Percentiles rank a stretch among this genome's conserved stretches.
These are phyloP conservation scores for Colletotrichum sp. DNA, from an alignment of 2,329 filamentous ascomycete species.

Conservation along the genomic window DNA sequence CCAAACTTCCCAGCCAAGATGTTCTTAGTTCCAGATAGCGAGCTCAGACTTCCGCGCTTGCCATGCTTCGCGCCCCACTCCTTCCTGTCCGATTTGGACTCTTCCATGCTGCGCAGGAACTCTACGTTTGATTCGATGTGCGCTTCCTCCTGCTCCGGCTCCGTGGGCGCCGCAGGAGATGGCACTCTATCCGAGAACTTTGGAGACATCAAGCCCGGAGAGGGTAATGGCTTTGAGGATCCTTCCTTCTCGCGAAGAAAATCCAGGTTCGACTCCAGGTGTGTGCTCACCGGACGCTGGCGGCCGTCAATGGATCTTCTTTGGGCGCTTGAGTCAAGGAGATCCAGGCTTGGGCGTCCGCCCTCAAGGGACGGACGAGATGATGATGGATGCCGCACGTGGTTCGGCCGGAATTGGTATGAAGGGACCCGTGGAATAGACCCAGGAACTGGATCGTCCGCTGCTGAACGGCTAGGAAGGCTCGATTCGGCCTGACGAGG, in stretches of 20 bases:
- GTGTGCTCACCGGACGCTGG: conserved; percentile 79
- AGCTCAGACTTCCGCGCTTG: conserved; percentile 77
- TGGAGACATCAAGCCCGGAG: conserved; percentile 38
- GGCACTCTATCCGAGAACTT: conserved; percentile 40
- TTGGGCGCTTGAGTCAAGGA: conserved; percentile 61
- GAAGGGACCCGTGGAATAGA: conserved; percentile 25
- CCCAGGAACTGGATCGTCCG: conserved; percentile 24
- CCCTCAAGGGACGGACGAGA: conserved; percentile 75
- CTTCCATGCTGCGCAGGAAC: conserved; percentile 79
- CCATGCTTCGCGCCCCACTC: conserved; percentile 59
- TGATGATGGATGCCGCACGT: conserved; percentile 49
- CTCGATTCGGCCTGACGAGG: conserved; percentile 27
- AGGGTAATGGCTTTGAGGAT: conserved; percentile 45
- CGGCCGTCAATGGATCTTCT: conserved; percentile 55
- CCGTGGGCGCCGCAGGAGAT: conserved; percentile 42
- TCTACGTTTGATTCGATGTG: conserved; percentile 82
- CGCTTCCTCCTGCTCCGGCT: conserved; percentile 63
- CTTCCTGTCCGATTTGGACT: conserved; percentile 62
- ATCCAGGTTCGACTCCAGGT: conserved; percentile 82
- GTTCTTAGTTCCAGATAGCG: conserved; percentile 76
- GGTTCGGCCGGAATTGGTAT: conserved; percentile 27
- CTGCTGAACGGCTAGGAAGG: not conserved
- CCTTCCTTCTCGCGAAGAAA: conserved; percentile 80
- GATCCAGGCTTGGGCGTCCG: conserved; percentile 68
- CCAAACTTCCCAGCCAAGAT: conserved; percentile 89